These are phyloP conservation scores for Penicillium sp. DNA, from an alignment of 2,329 filamentous ascomycete genomes.

Conservation along the genomic window DNA sequence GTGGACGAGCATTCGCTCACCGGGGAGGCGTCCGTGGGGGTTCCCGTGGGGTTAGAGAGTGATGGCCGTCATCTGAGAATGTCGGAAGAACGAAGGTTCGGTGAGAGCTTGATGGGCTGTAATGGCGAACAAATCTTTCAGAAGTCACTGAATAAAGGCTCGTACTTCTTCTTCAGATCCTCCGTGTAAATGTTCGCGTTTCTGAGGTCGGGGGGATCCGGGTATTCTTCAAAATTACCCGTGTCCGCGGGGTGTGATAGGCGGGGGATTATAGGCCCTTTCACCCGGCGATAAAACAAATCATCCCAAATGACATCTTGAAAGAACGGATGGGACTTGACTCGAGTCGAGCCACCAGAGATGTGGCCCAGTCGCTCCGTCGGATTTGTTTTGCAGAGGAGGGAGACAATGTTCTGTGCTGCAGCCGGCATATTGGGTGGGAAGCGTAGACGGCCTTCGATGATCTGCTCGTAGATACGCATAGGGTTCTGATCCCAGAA, in stretches of 20 bases:
- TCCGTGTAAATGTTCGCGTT: constrained; percentile 56
- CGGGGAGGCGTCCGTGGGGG: constrained; percentile 3
- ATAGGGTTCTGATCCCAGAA: constrained; percentile 69
- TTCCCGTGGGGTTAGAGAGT: not conserved
- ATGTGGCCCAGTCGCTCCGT: constrained; percentile 63
- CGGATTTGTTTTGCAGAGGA: constrained; percentile 62
- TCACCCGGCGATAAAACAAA: constrained; percentile 57
- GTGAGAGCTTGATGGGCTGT: not conserved
- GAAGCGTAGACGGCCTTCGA: constrained; percentile 61
- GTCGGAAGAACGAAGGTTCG: not conserved
- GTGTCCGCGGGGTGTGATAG: constrained; percentile 59
- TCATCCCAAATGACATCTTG: constrained; percentile 61
- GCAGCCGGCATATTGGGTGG: constrained; percentile 58
- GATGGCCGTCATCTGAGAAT: not conserved
- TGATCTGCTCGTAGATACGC: constrained; percentile 67
- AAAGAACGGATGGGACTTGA: constrained; percentile 63
- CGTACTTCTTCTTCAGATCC: constrained; percentile 60
- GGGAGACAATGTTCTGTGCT: constrained; percentile 60
- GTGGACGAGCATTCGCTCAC: not conserved
- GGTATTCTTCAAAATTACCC: constrained; percentile 65
- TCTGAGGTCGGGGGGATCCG: constrained; percentile 52
- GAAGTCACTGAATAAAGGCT: constrained; percentile 60
- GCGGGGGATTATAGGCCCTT: constrained; percentile 62
- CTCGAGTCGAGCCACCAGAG: constrained; percentile 56
- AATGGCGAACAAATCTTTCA: constrained; percentile 29